These are phyloP conservation scores for Fusarium nematophilum DNA, from an alignment of 2,329 filamentous ascomycete genomes.

Conservation along the genomic window DNA sequence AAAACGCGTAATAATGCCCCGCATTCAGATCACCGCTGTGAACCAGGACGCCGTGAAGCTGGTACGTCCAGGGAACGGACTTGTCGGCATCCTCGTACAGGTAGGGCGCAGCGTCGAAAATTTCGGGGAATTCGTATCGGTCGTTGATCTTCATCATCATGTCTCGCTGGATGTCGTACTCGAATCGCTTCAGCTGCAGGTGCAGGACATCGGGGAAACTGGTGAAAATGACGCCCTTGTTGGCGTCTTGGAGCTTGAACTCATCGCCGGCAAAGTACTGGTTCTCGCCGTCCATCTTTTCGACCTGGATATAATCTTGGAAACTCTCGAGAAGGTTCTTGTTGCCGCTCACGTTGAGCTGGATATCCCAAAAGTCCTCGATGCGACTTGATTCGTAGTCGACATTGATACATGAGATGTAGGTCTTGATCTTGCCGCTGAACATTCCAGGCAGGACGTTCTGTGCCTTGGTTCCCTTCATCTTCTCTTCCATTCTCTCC, in stretches of 20 bases:
- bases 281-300: constrained; percentile 97
- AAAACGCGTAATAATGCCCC: constrained; percentile 97
- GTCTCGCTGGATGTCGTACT: constrained; percentile 95
- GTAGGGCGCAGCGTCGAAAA: constrained; percentile 87
- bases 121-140: constrained; percentile 87
- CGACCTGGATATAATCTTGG: constrained; percentile 94
- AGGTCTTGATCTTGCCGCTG: constrained; percentile 97
- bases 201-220: constrained; percentile 95
- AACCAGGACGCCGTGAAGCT: constrained; percentile 93
- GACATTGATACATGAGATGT: constrained; percentile 98
- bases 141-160: constrained; percentile 99
- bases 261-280: constrained; percentile 95
- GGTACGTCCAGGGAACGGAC: constrained; percentile 91
- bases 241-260: constrained; percentile 92
- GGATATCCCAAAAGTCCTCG: constrained; percentile 99
- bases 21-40: constrained; percentile 97
- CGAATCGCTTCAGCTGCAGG: constrained; percentile 95
- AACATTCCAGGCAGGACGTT: constrained; percentile 92
- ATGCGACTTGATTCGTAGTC: constrained; percentile 95
- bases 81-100: constrained; percentile 86
- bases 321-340: constrained; percentile 94
- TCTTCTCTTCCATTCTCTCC: constrained; percentile 95
- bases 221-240: constrained; percentile 97
- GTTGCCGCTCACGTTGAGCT: constrained; percentile 95
- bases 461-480: constrained; percentile 95